A percentile compares a stretch with the other conserved stretches of the same genome.
Conservation (phyloP, 2,329 filamentous ascomycete species). For the Ceratocystis destructans region DNA sequence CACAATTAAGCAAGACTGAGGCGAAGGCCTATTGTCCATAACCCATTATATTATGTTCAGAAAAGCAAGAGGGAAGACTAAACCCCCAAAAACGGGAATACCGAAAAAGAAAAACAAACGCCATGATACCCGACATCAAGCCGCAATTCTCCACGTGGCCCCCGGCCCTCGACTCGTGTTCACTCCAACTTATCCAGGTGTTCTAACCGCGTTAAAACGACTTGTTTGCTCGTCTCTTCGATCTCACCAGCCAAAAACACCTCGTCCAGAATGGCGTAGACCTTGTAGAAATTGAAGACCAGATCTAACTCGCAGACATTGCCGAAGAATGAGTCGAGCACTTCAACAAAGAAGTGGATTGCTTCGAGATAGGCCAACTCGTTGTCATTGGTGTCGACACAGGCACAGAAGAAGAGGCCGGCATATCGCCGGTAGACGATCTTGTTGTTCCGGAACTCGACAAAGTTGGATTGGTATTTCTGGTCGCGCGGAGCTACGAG, state of each 20-base stretch:
- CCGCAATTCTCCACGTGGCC: not conserved
- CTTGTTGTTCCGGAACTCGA: slow-evolving; percentile 90
- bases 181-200: slow-evolving; percentile 94
- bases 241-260: slow-evolving; percentile 97
- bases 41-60: not conserved
- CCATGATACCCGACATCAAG: slow-evolving; percentile 4
- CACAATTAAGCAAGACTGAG: not conserved
- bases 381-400: slow-evolving; percentile 97
- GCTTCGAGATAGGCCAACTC: slow-evolving; percentile 93
- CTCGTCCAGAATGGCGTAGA: slow-evolving; percentile 96
- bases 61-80: not conserved
- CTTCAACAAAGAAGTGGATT: slow-evolving; percentile 98
- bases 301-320: slow-evolving; percentile 98
- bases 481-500: slow-evolving; percentile 95
- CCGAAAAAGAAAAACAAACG: slow-evolving; percentile 2
- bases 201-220: slow-evolving; percentile 83
- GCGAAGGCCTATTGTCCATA: not conserved
- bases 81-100: not conserved
- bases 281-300: slow-evolving; percentile 69
- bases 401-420: slow-evolving; percentile 97
- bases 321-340: slow-evolving; percentile 95
- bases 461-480: slow-evolving; percentile 99
- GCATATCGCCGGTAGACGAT: slow-evolving; percentile 96
- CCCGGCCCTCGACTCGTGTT: not conserved
- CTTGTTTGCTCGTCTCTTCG: slow-evolving; percentile 97